Conservation (phyloP, 73 alveolate species). For the Paraurostyla sp. region DNA sequence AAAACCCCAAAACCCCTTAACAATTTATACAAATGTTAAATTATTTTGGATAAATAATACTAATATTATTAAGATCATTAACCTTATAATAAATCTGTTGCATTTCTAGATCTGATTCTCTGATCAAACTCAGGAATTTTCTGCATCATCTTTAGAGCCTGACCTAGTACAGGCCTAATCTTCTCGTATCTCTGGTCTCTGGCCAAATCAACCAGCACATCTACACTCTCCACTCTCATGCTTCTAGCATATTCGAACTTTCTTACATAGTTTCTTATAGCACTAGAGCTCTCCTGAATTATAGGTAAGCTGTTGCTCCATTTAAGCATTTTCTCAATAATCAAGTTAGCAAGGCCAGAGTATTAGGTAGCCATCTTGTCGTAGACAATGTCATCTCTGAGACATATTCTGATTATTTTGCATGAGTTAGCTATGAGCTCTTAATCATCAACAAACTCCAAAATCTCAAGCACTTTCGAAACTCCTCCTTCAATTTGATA, state of each 20-base stretch:
- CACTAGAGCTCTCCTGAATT: conserved; percentile 48
- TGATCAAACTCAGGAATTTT: conserved; percentile 48
- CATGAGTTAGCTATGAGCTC: conserved; percentile 72
- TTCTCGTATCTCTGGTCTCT: conserved; percentile 59
- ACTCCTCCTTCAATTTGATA: conserved; percentile 55
- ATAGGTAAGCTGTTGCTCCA: conserved; percentile 53
- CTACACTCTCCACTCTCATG: conserved; percentile 53
- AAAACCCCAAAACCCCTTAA: no score
- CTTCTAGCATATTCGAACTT: conserved; percentile 52
- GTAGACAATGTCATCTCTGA: conserved; percentile 55
- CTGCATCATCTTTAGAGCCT: conserved; percentile 46
- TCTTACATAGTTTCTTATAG: conserved; percentile 55
- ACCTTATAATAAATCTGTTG: neutral
- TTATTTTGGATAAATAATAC: no score
- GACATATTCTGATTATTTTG: conserved; percentile 65
- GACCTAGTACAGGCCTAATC: conserved; percentile 40
- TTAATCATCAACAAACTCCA: conserved; percentile 65
- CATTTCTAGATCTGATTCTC: conserved; percentile 38
- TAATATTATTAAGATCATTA: neutral
- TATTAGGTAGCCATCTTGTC: conserved; percentile 48
- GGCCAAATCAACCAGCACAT: conserved; percentile 57
- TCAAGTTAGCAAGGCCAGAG: conserved; percentile 27
- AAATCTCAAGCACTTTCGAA: conserved; percentile 43
- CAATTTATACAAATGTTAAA: no score
- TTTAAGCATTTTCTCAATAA: conserved; percentile 63